These are phyloP conservation scores for Talaromyces pinophilus DNA, from an alignment of 2,329 filamentous ascomycete species.

Conservation along the genomic window DNA sequence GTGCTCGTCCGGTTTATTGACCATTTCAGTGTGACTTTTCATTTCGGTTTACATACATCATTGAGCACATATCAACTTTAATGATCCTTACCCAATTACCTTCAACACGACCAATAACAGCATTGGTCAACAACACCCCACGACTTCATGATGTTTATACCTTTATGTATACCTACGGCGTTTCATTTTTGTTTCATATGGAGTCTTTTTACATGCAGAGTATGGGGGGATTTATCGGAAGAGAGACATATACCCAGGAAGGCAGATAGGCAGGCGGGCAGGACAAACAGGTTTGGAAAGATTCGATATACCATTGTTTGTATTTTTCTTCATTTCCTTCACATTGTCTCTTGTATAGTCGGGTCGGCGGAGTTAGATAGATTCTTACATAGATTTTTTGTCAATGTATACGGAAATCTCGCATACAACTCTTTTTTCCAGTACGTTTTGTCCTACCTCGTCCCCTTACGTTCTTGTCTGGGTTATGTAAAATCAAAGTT, in stretches of 20 bases:
- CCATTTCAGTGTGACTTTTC: neutral
- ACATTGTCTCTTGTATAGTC: neutral
- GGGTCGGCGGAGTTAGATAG: neutral
- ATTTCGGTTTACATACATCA: neutral
- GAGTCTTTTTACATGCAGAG: neutral
- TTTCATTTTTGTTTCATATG: neutral
- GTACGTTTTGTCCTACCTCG: neutral
- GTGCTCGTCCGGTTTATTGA: too few species aligned
- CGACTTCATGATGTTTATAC: neutral
- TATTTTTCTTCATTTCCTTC: neutral
- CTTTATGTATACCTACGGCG: neutral
- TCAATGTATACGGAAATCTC: neutral
- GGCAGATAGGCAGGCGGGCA: neutral
- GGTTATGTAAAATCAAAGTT: neutral
- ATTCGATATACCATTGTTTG: constrained; percentile 2
- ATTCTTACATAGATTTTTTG: neutral
- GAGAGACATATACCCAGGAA: neutral
- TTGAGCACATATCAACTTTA: neutral
- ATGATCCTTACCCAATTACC: neutral
- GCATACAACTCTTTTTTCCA: neutral
- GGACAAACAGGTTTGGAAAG: neutral
- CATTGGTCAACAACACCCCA: neutral
- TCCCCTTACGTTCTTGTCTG: neutral
- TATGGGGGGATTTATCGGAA: neutral
- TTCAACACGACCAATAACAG: neutral